A percentile compares a stretch with the other conserved stretches of the same genome.
These are phyloP conservation scores for Thraustotheca clavata DNA, from an alignment of 352 stramenopile species.

Conservation along the genomic window DNA sequence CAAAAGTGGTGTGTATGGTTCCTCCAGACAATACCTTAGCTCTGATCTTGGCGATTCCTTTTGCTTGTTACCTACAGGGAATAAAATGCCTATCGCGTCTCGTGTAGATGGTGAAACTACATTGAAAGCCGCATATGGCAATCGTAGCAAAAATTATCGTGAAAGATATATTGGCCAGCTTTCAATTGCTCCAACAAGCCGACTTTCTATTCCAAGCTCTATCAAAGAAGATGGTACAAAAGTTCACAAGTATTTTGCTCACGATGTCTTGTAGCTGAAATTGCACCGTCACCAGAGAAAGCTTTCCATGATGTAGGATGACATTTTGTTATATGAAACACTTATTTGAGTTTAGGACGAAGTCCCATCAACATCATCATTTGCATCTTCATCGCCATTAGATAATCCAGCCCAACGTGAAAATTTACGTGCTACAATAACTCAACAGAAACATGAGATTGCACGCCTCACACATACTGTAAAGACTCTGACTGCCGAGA, in stretches of 20 bases:
- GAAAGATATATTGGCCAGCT: conserved; percentile 23
- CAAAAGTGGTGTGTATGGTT: neutral
- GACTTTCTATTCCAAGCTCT: neutral
- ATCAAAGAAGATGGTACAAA: neutral
- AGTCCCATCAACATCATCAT: neutral
- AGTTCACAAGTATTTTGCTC: neutral
- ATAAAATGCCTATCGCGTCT: conserved; percentile 26
- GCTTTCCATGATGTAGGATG: neutral
- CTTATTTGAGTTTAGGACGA: neutral
- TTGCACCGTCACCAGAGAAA: neutral
- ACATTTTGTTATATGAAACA: neutral
- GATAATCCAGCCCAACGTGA: too few relatives aligned
- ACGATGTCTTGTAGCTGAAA: neutral
- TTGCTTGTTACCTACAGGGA: conserved; percentile 48
- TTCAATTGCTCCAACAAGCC: neutral
- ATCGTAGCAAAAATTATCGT: conserved; percentile 75
- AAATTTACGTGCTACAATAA: conserved; percentile 42
- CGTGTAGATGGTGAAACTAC: conserved; percentile 69
- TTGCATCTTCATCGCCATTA: conserved; percentile 24
- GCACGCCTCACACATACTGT: conserved; percentile 71
- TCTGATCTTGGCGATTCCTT: conserved; percentile 81
- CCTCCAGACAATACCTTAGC: conserved; percentile 8
- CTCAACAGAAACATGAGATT: conserved; percentile 76
- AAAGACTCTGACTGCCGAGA: conserved; percentile 78
- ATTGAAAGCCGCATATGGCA: conserved; percentile 61